Base-by-base conservation (phyloP, 768 basidiomycete genomes). In the Lactarius sp. region DNA sequence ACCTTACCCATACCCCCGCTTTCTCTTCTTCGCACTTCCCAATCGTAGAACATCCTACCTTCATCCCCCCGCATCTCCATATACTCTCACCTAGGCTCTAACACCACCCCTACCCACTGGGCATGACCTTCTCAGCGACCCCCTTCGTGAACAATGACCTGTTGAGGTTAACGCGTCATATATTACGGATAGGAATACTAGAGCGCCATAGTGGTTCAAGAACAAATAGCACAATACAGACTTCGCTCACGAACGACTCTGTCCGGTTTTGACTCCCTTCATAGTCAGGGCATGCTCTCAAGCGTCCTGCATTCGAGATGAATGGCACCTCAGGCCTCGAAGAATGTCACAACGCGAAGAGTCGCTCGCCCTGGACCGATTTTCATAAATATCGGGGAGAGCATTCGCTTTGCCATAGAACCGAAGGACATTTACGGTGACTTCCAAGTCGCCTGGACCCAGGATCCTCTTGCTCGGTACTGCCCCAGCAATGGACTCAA, bases 401-500 rank as follows among this genome's bases (percentile, higher is more conserved):
- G 97, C 37, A 94, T 99, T 71, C 87, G 95, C 41, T 85, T 97
- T 61, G 87, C 98, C 12, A 85, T 99, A 34, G 94, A 97, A 75
- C 96, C 98, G 73, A 97, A 99, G 73, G 96, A 99, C 73, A 98
- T 95, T 13, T 93, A 98, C 66, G 90, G 90, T 37, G 93, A 98
- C 74, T 94, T 96, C 73, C 94, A 96, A 75, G 98, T 98, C 72
- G 93, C 92, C 94, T 64, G 95, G 97, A 3, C 95, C 95, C 13
- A 99, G 98, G 79, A 83, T 96, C 73, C 88, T 98, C 82, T 86
- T 94, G 0, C 81, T 98, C 59, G 96, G 96, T 18, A 99, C 96
- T 0, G 96, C 94, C 9, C 94, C 4, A 94, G 92, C 75, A 99
- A 98, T 75, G 96, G 95, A 18, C 95, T 92, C 85, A 98, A 98